Conservation (phyloP, 352 stramenopile species). For the Pythium folliculosum region DNA sequence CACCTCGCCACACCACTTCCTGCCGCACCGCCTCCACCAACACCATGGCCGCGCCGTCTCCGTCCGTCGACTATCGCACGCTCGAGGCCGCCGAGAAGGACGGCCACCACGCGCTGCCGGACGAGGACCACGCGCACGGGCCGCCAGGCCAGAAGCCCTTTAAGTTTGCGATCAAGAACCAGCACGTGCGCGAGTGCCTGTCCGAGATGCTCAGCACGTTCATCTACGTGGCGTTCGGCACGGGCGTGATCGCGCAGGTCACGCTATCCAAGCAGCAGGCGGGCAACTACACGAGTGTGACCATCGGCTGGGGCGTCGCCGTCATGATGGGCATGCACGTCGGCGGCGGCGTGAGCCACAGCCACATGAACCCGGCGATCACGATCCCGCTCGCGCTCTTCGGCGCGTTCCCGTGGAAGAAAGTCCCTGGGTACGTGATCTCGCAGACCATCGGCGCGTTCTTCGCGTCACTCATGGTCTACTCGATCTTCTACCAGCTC, state of each 20-base stretch:
- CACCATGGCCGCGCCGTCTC: slow-evolving; percentile 1
- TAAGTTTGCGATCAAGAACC: slow-evolving; percentile 24
- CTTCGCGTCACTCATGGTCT: slow-evolving; percentile 34
- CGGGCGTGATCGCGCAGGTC: slow-evolving; percentile 37
- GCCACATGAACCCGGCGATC: slow-evolving; percentile 49
- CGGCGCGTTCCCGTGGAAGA: slow-evolving; percentile 29
- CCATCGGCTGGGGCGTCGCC: slow-evolving; percentile 41
- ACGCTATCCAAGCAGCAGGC: slow-evolving; percentile 20
- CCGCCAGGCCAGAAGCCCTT: slow-evolving; percentile 23
- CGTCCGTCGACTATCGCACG: slow-evolving; percentile 19
- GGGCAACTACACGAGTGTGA: slow-evolving; percentile 33
- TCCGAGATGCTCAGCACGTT: slow-evolving; percentile 46
- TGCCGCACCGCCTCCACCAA: neutral
- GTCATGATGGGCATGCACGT: slow-evolving; percentile 46
- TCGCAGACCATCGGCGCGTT: slow-evolving; percentile 34
- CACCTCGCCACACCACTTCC: neutral
- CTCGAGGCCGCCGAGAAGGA: slow-evolving; percentile 31
- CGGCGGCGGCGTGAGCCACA: slow-evolving; percentile 34
- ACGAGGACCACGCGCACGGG: neutral
- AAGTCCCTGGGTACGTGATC: slow-evolving; percentile 33
- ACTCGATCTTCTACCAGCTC: slow-evolving; percentile 35
- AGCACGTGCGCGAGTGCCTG: slow-evolving; percentile 39
- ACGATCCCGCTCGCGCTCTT: slow-evolving; percentile 34
- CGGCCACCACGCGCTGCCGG: neutral
- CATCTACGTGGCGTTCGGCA: slow-evolving; percentile 30